Conservation (phyloP, 345 rosid genomes). For the Syzygium aromaticum region DNA sequence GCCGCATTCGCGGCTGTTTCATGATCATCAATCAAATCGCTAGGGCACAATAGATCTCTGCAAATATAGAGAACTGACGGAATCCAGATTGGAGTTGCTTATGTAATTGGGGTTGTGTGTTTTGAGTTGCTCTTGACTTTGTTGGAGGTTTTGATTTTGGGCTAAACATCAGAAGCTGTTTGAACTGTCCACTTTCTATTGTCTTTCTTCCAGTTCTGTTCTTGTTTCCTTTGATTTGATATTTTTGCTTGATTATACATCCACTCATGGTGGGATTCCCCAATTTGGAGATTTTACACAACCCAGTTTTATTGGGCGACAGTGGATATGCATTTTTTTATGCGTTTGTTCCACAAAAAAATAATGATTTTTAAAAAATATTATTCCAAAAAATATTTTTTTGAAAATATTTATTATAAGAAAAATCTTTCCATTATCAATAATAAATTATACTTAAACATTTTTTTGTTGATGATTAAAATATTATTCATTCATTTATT, state of each 20-base stretch:
- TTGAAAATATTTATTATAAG: neutral
- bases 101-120: neutral
- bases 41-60: neutral
- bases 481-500: neutral
- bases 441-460: neutral
- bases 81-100: neutral
- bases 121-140: neutral
- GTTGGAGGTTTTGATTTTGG: neutral
- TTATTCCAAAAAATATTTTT: neutral
- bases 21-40: neutral
- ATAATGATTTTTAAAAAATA: neutral
- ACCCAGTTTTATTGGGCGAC: neutral
- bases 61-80: neutral
- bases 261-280: neutral
- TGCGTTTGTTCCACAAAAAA: neutral
- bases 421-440: neutral
- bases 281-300: neutral
- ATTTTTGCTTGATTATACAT: neutral
- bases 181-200: neutral
- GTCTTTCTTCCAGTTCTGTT: neutral
- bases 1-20: neutral
- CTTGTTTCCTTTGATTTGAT: neutral
- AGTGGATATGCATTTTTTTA: neutral
- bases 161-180: neutral
- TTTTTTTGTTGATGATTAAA: neutral